Percentiles rank a stretch among this genome's conserved stretches.
phyloP scores from a whole-genome alignment of 2,329 filamentous ascomycete species.

The Didymella glomerata region DNA sequence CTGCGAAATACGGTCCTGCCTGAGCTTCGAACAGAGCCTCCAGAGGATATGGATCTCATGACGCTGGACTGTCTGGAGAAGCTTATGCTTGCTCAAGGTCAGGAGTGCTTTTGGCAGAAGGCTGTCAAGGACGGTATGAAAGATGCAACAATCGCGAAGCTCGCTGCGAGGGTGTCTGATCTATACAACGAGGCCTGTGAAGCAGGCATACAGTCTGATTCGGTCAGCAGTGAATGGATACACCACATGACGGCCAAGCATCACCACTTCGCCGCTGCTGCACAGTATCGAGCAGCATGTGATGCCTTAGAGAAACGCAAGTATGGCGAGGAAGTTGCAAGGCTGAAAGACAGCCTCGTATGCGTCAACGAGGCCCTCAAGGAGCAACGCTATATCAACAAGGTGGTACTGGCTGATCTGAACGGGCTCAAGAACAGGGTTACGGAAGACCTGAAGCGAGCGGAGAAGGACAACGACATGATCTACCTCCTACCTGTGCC shows the following conservation, averaged over 20 bases:
- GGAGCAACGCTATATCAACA: constrained; percentile 83
- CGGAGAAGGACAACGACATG: constrained; percentile 95
- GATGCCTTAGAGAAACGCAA: constrained; percentile 92
- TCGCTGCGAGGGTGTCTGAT: constrained; percentile 90
- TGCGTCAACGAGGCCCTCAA: constrained; percentile 89
- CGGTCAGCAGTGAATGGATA: constrained; percentile 94
- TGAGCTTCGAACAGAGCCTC: constrained; percentile 82
- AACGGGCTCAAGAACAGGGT: constrained; percentile 83
- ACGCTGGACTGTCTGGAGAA: constrained; percentile 85
- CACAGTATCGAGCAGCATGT: constrained; percentile 88
- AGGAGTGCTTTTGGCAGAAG: constrained; percentile 98
- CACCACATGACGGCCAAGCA: constrained; percentile 98
- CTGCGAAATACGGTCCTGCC: constrained; percentile 80
- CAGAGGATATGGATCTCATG: constrained; percentile 93
- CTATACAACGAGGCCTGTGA: constrained; percentile 86
- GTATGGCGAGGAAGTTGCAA: constrained; percentile 94
- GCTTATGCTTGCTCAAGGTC: constrained; percentile 87
- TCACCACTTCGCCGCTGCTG: constrained; percentile 94
- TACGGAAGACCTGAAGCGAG: constrained; percentile 85
- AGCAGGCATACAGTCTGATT: constrained; percentile 85
- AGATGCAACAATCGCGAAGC: constrained; percentile 88
- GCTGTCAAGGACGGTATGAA: constrained; percentile 94
- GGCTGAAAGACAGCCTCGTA: constrained; percentile 79
- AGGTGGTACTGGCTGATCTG: constrained; percentile 81
- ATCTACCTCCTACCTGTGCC: constrained; percentile 91